Evolutionary conservation across 257 asterid genomes (phyloP), one percentile per base, ranked within the genome.

Genomic region (Petunia secreta): DNA sequence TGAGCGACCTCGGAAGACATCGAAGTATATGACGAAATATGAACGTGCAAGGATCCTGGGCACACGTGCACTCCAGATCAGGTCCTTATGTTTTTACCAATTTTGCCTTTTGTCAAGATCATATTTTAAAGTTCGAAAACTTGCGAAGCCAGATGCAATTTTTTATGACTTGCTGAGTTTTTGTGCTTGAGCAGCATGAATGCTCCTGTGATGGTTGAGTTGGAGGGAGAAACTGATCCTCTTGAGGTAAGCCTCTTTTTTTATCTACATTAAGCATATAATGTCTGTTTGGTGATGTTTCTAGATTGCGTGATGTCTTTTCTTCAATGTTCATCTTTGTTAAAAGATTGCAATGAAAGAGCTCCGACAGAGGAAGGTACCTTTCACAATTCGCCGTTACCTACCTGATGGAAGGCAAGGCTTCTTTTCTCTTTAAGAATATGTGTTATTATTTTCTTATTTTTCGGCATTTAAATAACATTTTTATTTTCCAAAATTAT

Each of bases 141-240:
- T 53, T 7, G 43, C 11, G 34, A 10, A 41, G 55, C 44, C 38
- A 34, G 11, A 4, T 71, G 60, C 77, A 48, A 25, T 2, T 1
- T 44, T 25, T 71, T 14, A 3, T 50, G 6, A 50, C 13, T 57
- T 83, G 79, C 76, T 76, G 16, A 34, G 9, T 59, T 78, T 83
- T 58, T 74, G 41, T 66, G 55, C 40, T 78, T 66, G 75, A 3
- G 78, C 90, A 94, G 98, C 90, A 94, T 92, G 98, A 94, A 94
- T 88, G 98, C 98, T 38, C 98, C 97, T 25, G 97, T 94, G 79
- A 94, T 94, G 98, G 98, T 94, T 86, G 97, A 94, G 88, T 82
- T 94, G 88, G 98, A 94, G 82, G 97, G 98, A 8, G 98, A 94
- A 87, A 92, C 96, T 3, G 98, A 92, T 81, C 97, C 97, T 0